Base-by-base conservation (phyloP, 148 eudicot species). In the Fagopyrum esculentum region DNA sequence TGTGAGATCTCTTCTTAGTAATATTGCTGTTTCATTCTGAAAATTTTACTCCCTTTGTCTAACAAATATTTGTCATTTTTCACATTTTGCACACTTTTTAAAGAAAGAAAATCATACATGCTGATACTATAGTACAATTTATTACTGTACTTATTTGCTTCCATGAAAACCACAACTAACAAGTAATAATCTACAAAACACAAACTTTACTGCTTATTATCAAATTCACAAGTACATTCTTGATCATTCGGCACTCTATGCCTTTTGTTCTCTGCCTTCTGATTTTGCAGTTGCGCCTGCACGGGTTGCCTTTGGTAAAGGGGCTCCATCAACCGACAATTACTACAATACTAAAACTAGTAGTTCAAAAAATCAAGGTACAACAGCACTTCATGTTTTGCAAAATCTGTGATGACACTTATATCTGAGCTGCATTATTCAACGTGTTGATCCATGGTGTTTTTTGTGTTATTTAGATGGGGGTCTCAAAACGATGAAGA, bases 301-400 rank as follows among this genome's bases (percentile, higher is more conserved):
- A 17, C 84, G 77, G 78, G 90, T 88, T 81, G 87, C 96, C 71
- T 94, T 90, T 76, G 95, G 95, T 45, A 66, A 73, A 35, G 88
- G 84, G 69, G 83, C 83, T 75, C 73, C 84, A 72, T 76, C 89
- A 13, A 57, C 87, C 40, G 4, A 81, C 35, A 83, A 71, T 64
- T 81, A 87, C 30, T 83, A 77, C 71, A 78, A 77, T 79, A 51
- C 77, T 66, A 79, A 76, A 83, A 75, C 83, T 59, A 78, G 63
- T 17, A 74, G 26, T 64, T 59, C 78, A 51, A 71, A 51, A 49
- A 29, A 57, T 77, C 80, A 79, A 79, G 89, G 90, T 78, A 51
- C 77, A 13, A 51, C 77, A 13, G 72, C 81, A 16, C 80, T 81
- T 40, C 75, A 74, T 68, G 86, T 82, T 83, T 77, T 80, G 79